Conservation (phyloP, 331 rosid genomes). For the Spiraea crenata region DNA sequence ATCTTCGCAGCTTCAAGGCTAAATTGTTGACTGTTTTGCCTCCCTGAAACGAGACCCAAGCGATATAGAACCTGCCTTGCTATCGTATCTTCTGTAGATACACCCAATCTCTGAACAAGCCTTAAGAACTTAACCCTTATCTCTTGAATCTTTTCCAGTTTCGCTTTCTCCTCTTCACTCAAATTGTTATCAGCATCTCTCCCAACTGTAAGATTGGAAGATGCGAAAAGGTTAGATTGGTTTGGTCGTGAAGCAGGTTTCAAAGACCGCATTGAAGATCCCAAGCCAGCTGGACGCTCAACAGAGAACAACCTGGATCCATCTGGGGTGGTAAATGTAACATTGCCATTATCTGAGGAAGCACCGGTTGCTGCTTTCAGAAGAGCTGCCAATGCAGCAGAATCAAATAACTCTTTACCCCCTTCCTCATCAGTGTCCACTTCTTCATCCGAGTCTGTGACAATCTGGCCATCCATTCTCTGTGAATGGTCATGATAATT, state of each 20-base stretch:
- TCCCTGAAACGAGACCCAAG: constrained; percentile 62
- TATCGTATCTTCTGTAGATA: constrained; percentile 69
- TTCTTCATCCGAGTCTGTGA: constrained; percentile 77
- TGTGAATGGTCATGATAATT: constrained; percentile 49
- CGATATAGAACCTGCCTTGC: constrained; percentile 84
- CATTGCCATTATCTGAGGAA: constrained; percentile 62
- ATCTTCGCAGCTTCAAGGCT: constrained; percentile 73
- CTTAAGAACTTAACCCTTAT: constrained; percentile 71
- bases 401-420: constrained; percentile 77
- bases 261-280: constrained; percentile 62
- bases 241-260: constrained; percentile 56
- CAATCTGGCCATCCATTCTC: constrained; percentile 81
- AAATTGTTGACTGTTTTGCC: constrained; percentile 54
- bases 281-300: constrained; percentile 96
- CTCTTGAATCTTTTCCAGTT: constrained; percentile 64
- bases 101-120: constrained; percentile 72
- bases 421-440: constrained; percentile 75
- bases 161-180: constrained; percentile 70
- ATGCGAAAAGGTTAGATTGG: constrained; percentile 44
- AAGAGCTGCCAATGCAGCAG: constrained; percentile 86
- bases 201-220: constrained; percentile 37
- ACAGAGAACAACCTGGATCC: constrained; percentile 87
- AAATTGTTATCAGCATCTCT: constrained; percentile 48
- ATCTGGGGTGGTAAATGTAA: constrained; percentile 75
- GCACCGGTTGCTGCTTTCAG: constrained; percentile 79